These are phyloP conservation scores for Lactarius pseudohatsudake DNA, from an alignment of 768 basidiomycete genomes.

Conservation along the genomic window DNA sequence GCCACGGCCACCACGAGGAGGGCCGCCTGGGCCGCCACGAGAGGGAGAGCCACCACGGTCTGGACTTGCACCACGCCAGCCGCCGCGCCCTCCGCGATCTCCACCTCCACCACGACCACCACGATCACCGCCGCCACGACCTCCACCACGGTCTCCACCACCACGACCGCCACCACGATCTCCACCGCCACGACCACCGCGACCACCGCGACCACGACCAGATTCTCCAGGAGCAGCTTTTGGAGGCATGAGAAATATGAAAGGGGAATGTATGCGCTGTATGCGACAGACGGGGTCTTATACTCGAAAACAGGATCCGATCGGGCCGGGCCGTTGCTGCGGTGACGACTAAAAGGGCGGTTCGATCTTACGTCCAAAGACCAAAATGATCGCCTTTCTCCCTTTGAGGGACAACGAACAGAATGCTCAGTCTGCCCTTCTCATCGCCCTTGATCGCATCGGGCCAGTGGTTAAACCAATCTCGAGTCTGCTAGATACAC, in stretches of 20 bases:
- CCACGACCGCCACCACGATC: background rate
- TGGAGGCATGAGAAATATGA: constrained; percentile 29
- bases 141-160: constrained; percentile 8
- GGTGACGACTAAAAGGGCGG: background rate
- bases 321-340: background rate
- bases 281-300: background rate
- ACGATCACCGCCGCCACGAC: background rate
- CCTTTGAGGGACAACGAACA: constrained; percentile 43
- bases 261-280: no score
- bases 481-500: constrained; percentile 31
- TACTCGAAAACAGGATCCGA: background rate
- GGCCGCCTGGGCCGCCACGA: constrained; percentile 34
- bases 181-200: background rate
- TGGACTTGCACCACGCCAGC: constrained; percentile 6
- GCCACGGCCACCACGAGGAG: constrained; percentile 33
- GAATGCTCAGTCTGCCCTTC: constrained; percentile 43
- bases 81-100: constrained; percentile 11
- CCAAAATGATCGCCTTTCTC: constrained; percentile 35
- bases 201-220: background rate
- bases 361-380: background rate
- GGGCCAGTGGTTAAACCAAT: constrained; percentile 67
- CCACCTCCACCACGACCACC: background rate
- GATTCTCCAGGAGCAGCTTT: background rate
- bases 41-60: constrained; percentile 4
- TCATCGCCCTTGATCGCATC: constrained; percentile 66